These are phyloP conservation scores for Liriodendron chinense DNA, from an alignment of 164 flowering plant genomes.

Conservation along the genomic window DNA sequence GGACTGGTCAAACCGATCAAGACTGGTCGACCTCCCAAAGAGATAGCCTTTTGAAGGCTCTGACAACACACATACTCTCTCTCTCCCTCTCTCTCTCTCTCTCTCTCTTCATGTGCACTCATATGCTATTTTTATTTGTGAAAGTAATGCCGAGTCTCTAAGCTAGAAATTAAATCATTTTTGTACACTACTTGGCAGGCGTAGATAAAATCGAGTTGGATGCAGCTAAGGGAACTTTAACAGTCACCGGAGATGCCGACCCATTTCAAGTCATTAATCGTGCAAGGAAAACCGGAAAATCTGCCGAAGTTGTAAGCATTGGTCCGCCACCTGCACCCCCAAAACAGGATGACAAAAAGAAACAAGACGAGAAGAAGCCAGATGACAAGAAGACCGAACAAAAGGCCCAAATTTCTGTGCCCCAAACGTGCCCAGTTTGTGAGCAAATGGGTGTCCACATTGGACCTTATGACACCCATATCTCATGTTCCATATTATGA, in stretches of 20 bases:
- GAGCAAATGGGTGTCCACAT: constrained; percentile 14
- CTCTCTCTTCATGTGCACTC: no score
- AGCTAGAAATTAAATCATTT: no score
- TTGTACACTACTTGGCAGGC: constrained; percentile 27
- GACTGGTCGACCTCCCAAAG: no score
- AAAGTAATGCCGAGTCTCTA: no score
- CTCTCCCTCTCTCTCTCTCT: no score
- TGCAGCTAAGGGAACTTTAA: constrained; percentile 46
- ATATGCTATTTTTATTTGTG: no score
- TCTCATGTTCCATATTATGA: constrained; percentile 38
- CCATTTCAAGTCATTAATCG: constrained; percentile 44
- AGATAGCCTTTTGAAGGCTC: no score
- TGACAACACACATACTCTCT: no score
- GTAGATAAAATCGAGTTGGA: constrained; percentile 61
- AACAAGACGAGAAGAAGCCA: constrained; percentile 36
- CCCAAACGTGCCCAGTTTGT: constrained; percentile 21
- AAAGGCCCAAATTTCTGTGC: constrained; percentile 11
- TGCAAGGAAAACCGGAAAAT: constrained; percentile 46
- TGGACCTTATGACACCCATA: constrained; percentile 20
- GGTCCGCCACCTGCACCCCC: constrained; percentile 66
- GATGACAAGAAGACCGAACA: constrained; percentile 19
- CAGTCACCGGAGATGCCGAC: constrained; percentile 62
- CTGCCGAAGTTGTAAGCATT: constrained; percentile 42
- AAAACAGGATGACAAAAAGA: constrained; percentile 25
- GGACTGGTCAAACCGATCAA: no score